Conservation (phyloP, 2,329 filamentous ascomycete species). For the Fusarium nurragi region DNA sequence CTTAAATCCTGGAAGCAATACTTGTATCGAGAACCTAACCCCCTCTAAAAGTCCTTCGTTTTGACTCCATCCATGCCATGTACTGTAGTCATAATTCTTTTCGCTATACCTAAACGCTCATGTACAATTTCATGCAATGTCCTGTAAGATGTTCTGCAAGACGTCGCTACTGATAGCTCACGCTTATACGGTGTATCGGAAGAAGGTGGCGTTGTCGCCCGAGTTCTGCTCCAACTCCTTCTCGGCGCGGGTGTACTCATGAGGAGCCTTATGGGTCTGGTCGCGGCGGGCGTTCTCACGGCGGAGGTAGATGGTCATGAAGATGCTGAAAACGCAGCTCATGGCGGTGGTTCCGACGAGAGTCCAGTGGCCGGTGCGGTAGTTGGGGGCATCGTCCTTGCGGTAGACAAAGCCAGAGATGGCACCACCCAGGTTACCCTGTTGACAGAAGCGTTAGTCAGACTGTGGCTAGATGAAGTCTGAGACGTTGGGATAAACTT, state of each 20-base stretch:
- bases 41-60: slow-evolving; percentile 6
- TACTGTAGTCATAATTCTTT: slow-evolving; percentile 15
- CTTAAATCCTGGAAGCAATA: slow-evolving; percentile 21
- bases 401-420: slow-evolving; percentile 50
- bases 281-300: slow-evolving; percentile 66
- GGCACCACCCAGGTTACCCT: slow-evolving; percentile 52
- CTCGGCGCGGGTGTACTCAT: slow-evolving; percentile 64
- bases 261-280: slow-evolving; percentile 55
- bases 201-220: slow-evolving; percentile 67
- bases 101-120: slow-evolving; percentile 22
- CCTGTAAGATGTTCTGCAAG: slow-evolving; percentile 41
- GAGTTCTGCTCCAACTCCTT: slow-evolving; percentile 61
- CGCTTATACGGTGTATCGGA: slow-evolving; percentile 61
- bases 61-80: slow-evolving; percentile 19
- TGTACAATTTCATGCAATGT: slow-evolving; percentile 38
- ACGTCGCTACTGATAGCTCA: slow-evolving; percentile 1
- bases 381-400: slow-evolving; percentile 60
- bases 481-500: slow-evolving; percentile 28
- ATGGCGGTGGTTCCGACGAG: slow-evolving; percentile 65
- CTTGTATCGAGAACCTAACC: slow-evolving; percentile 13
- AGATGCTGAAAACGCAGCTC: slow-evolving; percentile 58
- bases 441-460: slow-evolving; percentile 35
- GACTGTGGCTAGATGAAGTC: slow-evolving; percentile 2
- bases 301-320: slow-evolving; percentile 67
- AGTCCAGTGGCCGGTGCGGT: slow-evolving; percentile 67